Evolutionary conservation across 129 eudicot species (phyloP), one percentile per base, ranked within the genome.

Genomic region (Arctium minus): DNA sequence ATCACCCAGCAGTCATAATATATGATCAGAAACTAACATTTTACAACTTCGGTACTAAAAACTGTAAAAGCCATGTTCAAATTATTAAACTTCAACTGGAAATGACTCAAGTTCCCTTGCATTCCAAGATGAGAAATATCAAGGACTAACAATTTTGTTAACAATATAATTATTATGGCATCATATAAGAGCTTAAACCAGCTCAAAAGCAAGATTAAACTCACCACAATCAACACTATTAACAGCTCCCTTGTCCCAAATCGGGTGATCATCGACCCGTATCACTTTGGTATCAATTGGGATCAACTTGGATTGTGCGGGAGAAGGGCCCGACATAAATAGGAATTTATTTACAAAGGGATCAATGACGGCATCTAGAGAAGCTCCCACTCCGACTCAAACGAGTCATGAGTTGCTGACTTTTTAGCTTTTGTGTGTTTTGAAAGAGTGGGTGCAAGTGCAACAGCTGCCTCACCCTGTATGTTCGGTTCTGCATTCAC

Each of bases 371-470:
- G 64, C 39, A 42, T 73, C 86, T 89, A 94, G 73, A 94, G 95
- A 85, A 94, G 89, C 84, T 92, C 98, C 98, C 97, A 94, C 33
- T 94, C 98, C 0, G 90, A 90, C 68, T 90, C 97, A 8, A 83
- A 79, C 0, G 81, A 67, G 72, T 82, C 93, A 31, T 39, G 27
- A 79, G 81, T 40, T 56, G 70, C 42, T 48, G 74, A 69, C n/a
- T 82, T 77, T 22, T 40, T 33, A 48, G 79, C 37, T 69, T 79
- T 72, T 10, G 79, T 38, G 38, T 74, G 76, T 48, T 31, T 11
- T 3, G 53, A 5, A 60, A 40, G 68, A 73, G 80, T 69, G 9
- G 27, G 36, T 48, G 64, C 70, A 70, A 44, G 67, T 67, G 50
- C 30, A 50, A 32, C 42, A 31, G 15, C 56, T 3, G 67, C 81